Percentiles rank a stretch among this genome's conserved stretches.
Evolutionary conservation across 345 rosid genomes (phyloP).

Genomic region (Rhizophora apiculata): DNA sequence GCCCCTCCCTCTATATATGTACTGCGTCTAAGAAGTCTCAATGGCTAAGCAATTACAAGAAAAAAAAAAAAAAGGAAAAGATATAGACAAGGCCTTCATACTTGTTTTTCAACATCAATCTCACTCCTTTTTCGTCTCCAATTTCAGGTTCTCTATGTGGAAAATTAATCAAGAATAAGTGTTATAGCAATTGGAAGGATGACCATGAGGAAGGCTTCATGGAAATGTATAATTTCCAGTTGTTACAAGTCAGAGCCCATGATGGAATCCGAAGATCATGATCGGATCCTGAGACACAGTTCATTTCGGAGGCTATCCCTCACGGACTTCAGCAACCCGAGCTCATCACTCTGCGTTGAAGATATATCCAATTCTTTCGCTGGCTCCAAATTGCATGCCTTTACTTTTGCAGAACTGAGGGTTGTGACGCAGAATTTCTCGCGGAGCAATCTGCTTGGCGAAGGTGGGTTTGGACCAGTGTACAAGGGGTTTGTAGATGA

Average conservation of each 20-base stretch:
- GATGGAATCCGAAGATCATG: constrained; percentile 21
- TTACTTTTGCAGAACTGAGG: constrained; percentile 52
- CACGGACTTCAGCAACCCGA: constrained; percentile 53
- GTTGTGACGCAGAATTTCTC: constrained; percentile 47
- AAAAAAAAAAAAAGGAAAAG: too few species aligned
- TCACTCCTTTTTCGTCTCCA: not conserved
- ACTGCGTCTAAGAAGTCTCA: too few species aligned
- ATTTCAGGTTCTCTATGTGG: not conserved
- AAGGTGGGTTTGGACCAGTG: constrained; percentile 83
- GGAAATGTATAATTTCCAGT: constrained; percentile 42
- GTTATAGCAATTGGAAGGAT: not conserved
- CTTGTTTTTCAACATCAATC: not conserved
- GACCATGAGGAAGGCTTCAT: constrained; percentile 36
- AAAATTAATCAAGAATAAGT: not conserved
- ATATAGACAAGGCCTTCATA: too few species aligned
- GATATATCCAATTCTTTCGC: constrained; percentile 54
- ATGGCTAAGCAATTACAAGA: too few species aligned
- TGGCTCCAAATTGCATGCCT: constrained; percentile 53
- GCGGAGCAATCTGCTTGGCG: constrained; percentile 56
- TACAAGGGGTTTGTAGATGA: constrained; percentile 67
- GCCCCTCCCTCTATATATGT: too few species aligned
- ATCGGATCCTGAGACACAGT: constrained; percentile 25
- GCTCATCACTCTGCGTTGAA: constrained; percentile 49
- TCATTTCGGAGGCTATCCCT: constrained; percentile 50
- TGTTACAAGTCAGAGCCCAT: constrained; percentile 37